phyloP scores from a whole-genome alignment of 805 yeast species.

The Yamadazyma paraphyllophila region DNA sequence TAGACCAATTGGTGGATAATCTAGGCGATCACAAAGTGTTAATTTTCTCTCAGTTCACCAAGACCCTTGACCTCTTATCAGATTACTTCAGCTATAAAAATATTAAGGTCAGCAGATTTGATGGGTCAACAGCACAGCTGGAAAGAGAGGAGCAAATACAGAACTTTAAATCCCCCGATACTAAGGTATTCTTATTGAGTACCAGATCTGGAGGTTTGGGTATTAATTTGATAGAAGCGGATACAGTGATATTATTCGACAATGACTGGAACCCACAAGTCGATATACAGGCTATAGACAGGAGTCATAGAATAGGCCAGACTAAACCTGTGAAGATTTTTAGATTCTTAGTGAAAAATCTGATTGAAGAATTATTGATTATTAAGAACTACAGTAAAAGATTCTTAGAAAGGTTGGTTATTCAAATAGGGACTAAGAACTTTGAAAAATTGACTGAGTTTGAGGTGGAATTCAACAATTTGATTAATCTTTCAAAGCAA shows the following conservation, averaged over 20 bases:
- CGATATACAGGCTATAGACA: conserved; percentile 93
- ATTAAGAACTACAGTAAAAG: conserved; percentile 80
- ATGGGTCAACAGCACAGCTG: conserved; percentile 68
- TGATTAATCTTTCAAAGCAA: conserved; percentile 21
- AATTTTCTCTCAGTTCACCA: conserved; percentile 84
- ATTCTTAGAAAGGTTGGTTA: conserved; percentile 29
- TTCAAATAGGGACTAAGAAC: conserved; percentile 38
- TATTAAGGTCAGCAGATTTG: conserved; percentile 58
- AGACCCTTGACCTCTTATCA: conserved; percentile 74
- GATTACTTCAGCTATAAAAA: conserved; percentile 63
- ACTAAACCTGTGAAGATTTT: conserved; percentile 76
- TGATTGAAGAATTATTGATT: conserved; percentile 80
- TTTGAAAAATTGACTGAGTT: conserved; percentile 23
- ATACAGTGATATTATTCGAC: conserved; percentile 85
- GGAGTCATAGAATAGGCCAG: conserved; percentile 94
- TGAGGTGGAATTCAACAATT: conserved; percentile 20
- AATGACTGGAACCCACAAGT: conserved; percentile 98
- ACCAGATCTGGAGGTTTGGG: conserved; percentile 97
- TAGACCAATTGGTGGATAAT: conserved; percentile 59
- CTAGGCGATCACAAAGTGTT: conserved; percentile 66
- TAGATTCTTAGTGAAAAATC: conserved; percentile 71
- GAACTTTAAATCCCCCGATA: conserved; percentile 37
- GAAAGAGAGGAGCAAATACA: conserved; percentile 65
- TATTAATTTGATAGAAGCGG: conserved; percentile 80
- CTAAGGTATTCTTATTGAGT: conserved; percentile 65